Evolutionary conservation across 2,329 filamentous ascomycete genomes (phyloP).

Genomic region (Verticillium klebahnii): DNA sequence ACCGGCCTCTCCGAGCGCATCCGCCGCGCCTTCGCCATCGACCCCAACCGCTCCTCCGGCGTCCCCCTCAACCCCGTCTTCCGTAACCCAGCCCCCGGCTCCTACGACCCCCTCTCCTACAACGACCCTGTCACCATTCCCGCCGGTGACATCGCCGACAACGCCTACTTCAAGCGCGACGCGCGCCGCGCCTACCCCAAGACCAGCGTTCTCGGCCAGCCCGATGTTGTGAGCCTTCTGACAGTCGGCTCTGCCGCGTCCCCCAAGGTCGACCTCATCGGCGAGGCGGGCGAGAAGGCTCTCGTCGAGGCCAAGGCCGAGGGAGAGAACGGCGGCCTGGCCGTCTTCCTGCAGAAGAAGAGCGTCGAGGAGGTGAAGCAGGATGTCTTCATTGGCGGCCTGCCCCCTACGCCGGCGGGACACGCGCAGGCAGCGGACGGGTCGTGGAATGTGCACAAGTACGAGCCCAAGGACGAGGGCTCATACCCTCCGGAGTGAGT

Average conservation of each 20-base stretch:
- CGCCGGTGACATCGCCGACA: constrained; percentile 84
- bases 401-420: constrained; percentile 85
- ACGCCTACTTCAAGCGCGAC: constrained; percentile 96
- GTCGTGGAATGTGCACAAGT: constrained; percentile 63
- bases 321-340: constrained; percentile 66
- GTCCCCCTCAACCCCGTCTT: constrained; percentile 89
- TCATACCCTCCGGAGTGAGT: constrained; percentile 68
- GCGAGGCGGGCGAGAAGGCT: constrained; percentile 54
- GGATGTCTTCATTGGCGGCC: constrained; percentile 68
- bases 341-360: constrained; percentile 65
- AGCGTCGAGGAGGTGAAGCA: constrained; percentile 37
- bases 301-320: constrained; percentile 73
- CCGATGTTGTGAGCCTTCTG: constrained; percentile 79
- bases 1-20: constrained; percentile 82
- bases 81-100: constrained; percentile 79
- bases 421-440: constrained; percentile 47
- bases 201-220: constrained; percentile 75
- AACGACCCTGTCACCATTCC: constrained; percentile 79
- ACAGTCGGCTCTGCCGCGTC: constrained; percentile 74
- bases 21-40: constrained; percentile 73
- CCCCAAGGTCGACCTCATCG: constrained; percentile 79
- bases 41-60: constrained; percentile 84
- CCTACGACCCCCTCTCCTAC: constrained; percentile 65
- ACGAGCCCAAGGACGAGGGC: constrained; percentile 60
- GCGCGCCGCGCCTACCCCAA: constrained; percentile 75